Base-by-base conservation (phyloP, 169 alveolate species). In the Ichthyophthirius multifiliis region DNA sequence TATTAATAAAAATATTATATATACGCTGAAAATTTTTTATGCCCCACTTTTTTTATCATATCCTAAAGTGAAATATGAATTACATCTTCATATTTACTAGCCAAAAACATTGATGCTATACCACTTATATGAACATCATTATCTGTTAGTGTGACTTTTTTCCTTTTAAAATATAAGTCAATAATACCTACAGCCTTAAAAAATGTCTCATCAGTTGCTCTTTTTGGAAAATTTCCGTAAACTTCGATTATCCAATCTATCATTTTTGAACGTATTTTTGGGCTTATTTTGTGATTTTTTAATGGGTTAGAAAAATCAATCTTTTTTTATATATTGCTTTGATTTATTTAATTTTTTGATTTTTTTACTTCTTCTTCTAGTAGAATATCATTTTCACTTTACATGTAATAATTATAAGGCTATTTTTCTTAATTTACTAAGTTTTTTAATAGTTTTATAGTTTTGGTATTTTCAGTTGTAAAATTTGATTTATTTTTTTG, bases 231-330 rank as follows among this genome's bases (percentile, higher is more conserved):
- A n/a, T 79, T 79, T 32, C 81, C 86, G 9, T 85, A 79, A 20
- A 93, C 97, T 80, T 93, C 97, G 9, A 93, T 71, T 92, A 89
- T 90, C 97, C 97, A 93, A 77, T 93, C 95, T 0, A 90, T 83
- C 97, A 93, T 93, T 84, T 91, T 90, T 3, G 93, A 90, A 80
- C 97, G 83, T 32, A 93, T 37, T 27, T 55, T 63, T 4, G 92
- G 71, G 15, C 89, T 76, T 30, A 88, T 86, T 78, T 83, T 75
- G 47, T 90, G 93, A 16, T 84, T 82, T 35, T 65, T 65, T 6
- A 90, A 83, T 20, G 64, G 44, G 46, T 31, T 43, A n/a, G 76
- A 55, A 27, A 55, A 55, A 55, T 55, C 71, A 55, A 55, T 39
- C 71, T 55, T 55, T 55, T 18, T 3, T 48, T 20, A 27, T 20